Evolutionary conservation across 257 asterid genomes (phyloP), one percentile per base, ranked within the genome.

Genomic region (Nicotiana noctiflora): DNA sequence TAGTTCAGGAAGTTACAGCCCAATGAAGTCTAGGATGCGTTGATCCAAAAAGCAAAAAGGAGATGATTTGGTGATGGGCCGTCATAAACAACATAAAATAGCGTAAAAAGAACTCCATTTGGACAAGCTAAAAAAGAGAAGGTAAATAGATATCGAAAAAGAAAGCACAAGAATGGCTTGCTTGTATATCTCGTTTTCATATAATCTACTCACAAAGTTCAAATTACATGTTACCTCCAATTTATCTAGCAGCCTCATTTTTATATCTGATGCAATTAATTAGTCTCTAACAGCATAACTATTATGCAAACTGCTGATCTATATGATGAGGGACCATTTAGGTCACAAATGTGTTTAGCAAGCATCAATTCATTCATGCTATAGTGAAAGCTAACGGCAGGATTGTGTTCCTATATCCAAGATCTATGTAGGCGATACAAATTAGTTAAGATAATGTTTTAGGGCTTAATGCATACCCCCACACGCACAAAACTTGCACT

Each of bases 1-100:
- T 96, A 87, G 75, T 61, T 81, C 74, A 76, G 80, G 78, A 65
- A 23, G 66, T 63, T 51, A 66, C 21, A 74, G 78, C 61, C 78
- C 78, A 51, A 80, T 37, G 49, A 79, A 59, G 17, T 53, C 51
- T 15, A 57, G 81, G 74, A 21, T 83, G 61, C 74, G 40, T 56
- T 57, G 66, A 46, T 64, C 65, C 75, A 63, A 37, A 80, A 68
- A 17, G 40, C 18, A 79, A 37, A 56, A 1, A 70, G 44, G 75
- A 80, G 14, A 79, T 21, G 81, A 72, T 52, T 56, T 79, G 66
- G 79, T 66, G 74, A 53, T 79, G 77, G 13, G 51, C 51, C 19
- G 21, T 63, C 76, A 29, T 1, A 72, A 72, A 31, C 37, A 74
- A 49, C 37, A 70, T 70, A 46, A 72, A 59, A 72, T 72, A 46